Conservation (phyloP, 495 filamentous ascomycete genomes). For the Penicillium canescens region DNA sequence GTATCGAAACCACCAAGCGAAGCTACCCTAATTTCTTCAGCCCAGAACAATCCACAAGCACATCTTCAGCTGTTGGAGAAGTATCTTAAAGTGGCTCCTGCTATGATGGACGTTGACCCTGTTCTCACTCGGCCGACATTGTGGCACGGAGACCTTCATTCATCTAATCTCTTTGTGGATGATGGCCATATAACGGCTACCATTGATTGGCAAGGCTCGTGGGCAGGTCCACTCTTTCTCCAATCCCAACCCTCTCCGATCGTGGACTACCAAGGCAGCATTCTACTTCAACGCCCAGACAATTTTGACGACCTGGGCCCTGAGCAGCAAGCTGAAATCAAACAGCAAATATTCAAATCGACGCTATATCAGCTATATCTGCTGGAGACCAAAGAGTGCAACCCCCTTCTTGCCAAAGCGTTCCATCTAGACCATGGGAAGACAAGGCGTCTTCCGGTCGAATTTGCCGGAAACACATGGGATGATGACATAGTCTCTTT, state of each 20-base stretch:
- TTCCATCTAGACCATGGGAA: slow-evolving; percentile 31
- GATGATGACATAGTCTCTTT: slow-evolving; percentile 36
- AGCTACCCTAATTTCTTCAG: slow-evolving; percentile 12
- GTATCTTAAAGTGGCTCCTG: slow-evolving; percentile 25
- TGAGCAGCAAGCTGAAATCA: slow-evolving; percentile 26
- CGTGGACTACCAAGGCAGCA: slow-evolving; percentile 29
- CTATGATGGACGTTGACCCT: slow-evolving; percentile 25
- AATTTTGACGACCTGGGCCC: no score
- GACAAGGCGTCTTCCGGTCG: slow-evolving; percentile 26
- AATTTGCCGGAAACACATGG: slow-evolving; percentile 32
- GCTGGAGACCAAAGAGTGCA: slow-evolving; percentile 19
- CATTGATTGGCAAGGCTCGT: slow-evolving; percentile 40
- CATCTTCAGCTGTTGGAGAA: slow-evolving; percentile 23
- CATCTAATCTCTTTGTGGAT: slow-evolving; percentile 39
- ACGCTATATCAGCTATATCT: slow-evolving; percentile 30
- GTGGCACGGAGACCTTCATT: slow-evolving; percentile 41
- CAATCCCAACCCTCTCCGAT: slow-evolving; percentile 28
- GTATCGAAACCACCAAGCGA: slow-evolving; percentile 19
- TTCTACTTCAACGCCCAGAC: no score
- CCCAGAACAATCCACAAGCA: slow-evolving; percentile 16
- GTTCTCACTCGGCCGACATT: slow-evolving; percentile 21
- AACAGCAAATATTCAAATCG: slow-evolving; percentile 26
- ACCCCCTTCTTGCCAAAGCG: slow-evolving; percentile 16
- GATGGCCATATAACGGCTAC: slow-evolving; percentile 25
- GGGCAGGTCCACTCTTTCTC: slow-evolving; percentile 32